Evolutionary conservation across 305 asterid genomes (phyloP).

Genomic region (Fraxinus paxiana): DNA sequence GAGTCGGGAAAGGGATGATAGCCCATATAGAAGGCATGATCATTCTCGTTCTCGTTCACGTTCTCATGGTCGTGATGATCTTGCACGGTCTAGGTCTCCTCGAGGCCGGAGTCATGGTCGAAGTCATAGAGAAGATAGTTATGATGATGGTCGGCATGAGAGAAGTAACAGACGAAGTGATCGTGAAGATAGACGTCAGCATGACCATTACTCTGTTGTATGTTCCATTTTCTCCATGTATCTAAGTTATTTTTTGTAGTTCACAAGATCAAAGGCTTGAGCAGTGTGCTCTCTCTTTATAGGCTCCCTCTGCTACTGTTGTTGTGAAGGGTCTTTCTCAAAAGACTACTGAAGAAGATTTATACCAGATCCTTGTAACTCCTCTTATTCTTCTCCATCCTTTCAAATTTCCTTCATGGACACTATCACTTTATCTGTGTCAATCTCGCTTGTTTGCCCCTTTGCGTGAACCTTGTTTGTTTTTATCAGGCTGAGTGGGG

Average conservation of each 20-base stretch:
- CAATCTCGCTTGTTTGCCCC: background rate
- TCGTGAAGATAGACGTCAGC: conserved; percentile 66
- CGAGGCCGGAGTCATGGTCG: conserved; percentile 78
- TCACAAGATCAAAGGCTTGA: conserved; percentile 19
- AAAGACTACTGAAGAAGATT: conserved; percentile 92
- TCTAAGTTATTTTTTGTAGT: conserved; percentile 10
- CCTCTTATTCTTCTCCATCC: conserved; percentile 18
- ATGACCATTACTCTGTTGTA: conserved; percentile 67
- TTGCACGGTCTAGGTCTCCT: conserved; percentile 82
- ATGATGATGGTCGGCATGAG: conserved; percentile 66
- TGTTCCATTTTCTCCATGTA: conserved; percentile 17
- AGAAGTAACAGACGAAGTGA: conserved; percentile 77
- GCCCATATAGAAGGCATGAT: conserved; percentile 63
- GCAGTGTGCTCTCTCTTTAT: conserved; percentile 22
- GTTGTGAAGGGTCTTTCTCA: conserved; percentile 96
- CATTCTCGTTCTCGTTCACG: conserved; percentile 68
- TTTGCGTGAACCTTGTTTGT: conserved; percentile 14
- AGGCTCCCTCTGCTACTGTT: conserved; percentile 96
- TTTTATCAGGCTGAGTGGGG: conserved; percentile 89
- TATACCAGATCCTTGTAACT: conserved; percentile 82
- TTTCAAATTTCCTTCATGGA: conserved; percentile 4
- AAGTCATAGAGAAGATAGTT: conserved; percentile 80
- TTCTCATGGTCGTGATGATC: conserved; percentile 75
- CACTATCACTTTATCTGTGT: conserved; percentile 9
- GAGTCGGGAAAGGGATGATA: conserved; percentile 79